These are phyloP conservation scores for Pelargonium hybrid DNA, from an alignment of 441 rosid species.

Conservation along the genomic window DNA sequence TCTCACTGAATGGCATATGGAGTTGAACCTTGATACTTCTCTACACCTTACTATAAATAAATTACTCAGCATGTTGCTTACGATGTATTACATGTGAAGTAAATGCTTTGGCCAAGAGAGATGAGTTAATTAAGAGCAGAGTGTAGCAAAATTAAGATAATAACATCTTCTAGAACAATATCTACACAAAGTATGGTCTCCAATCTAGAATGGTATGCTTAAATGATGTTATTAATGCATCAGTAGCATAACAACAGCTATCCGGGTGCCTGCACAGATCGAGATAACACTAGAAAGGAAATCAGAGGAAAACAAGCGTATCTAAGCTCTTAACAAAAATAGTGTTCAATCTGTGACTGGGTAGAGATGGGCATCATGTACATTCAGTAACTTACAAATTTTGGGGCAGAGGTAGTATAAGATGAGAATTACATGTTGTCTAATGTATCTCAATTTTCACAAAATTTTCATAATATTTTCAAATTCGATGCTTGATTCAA, in stretches of 20 bases:
- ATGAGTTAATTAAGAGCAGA: background rate
- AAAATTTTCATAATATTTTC: too few species aligned
- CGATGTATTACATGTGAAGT: background rate
- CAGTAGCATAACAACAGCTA: background rate
- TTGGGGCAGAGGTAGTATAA: too few species aligned
- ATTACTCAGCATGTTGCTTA: conserved; percentile 16
- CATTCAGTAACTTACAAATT: background rate
- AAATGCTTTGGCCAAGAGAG: background rate
- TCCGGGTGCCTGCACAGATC: background rate
- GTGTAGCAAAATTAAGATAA: background rate
- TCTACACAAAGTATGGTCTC: background rate
- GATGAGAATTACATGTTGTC: too few species aligned
- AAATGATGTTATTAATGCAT: background rate
- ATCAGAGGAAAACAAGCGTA: background rate
- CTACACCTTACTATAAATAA: conserved; percentile 58
- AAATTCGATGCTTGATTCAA: too few species aligned
- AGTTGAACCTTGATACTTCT: conserved; percentile 34
- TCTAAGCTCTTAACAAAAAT: background rate
- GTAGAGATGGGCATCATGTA: background rate
- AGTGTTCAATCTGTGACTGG: background rate
- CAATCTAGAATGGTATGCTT: background rate
- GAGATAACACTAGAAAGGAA: background rate
- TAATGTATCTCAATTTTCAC: too few species aligned
- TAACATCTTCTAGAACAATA: background rate
- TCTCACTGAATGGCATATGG: conserved; percentile 27